Evolutionary conservation across 257 asterid species (phyloP).

Genomic region (Agastache rugosa): DNA sequence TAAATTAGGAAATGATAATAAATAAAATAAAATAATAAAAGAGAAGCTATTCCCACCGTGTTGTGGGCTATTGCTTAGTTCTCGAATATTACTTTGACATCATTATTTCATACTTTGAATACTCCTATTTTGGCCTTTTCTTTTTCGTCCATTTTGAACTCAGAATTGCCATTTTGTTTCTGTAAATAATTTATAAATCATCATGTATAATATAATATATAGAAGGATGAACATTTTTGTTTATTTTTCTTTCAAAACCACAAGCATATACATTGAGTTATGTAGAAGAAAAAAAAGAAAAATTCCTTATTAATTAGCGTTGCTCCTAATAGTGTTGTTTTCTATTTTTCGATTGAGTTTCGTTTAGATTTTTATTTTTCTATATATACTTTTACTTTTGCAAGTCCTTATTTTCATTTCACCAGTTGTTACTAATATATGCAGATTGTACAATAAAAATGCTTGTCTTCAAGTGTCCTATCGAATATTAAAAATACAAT

Average conservation of each 20-base stretch:
- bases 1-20: not conserved
- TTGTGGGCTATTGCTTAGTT: constrained; percentile 31
- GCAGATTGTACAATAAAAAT: not conserved
- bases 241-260: not conserved
- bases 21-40: not conserved
- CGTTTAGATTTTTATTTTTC: too few relatives aligned
- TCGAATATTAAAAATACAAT: too few relatives aligned
- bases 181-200: not conserved
- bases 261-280: not conserved
- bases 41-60: not conserved
- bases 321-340: too few relatives aligned
- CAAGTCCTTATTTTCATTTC: not conserved
- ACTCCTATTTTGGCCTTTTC: constrained; percentile 19
- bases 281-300: too few relatives aligned
- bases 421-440: not conserved
- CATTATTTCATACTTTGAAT: not conserved
- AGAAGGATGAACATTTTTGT: not conserved
- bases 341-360: too few relatives aligned
- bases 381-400: too few relatives aligned
- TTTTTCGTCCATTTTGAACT: constrained; percentile 4
- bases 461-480: not conserved
- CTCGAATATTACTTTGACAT: not conserved
- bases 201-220: not conserved
- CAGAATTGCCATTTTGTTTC: not conserved
- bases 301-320: too few relatives aligned